Evolutionary conservation across 2,329 filamentous ascomycete genomes (phyloP), one percentile per base, ranked within the genome.

Genomic region (Exophiala sp.): DNA sequence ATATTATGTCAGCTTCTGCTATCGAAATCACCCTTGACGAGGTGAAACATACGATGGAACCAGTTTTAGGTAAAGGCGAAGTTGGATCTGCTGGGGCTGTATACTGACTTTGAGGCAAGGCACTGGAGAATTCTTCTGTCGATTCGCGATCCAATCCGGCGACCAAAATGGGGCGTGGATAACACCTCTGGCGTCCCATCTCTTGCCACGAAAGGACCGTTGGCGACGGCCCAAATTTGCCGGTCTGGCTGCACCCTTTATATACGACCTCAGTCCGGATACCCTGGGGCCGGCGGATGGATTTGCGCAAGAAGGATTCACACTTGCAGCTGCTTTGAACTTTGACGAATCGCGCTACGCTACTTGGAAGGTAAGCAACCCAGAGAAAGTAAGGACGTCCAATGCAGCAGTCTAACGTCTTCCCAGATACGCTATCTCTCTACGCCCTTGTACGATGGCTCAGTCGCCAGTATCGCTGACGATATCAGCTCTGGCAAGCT

Each of bases 221-320:
- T 55, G 49, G 52, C 45, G 39, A 16, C 19, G 14, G 32, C 48
- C 27, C 18, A 37, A 43, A 37, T 54, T 41, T 37, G 24, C 23
- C 44, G 27, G 42, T 24, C 13, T 32, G 14, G 49, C 23, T 3
- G 29, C 19, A n/a, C 52, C 52, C 2, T 10, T 41, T 4, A 44
- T 55, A 18, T 34, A 40, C 16, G 52, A 52, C 18, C 23, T 52
- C 21, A 44, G 37, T 8, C 52, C 52, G 11, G 24, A 16, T 16
- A 27, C 48, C 21, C 30, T 55, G 22, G 52, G 48, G 8, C 48
- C 52, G 16, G 35, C 52, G 5, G 52, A 55, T 23, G 52, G 52
- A 34, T 55, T 55, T 39, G 40, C 43, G 18, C 48, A 55, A 32
- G 52, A 43, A 19, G 49, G 48, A 2, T 52, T 40, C 24, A 35